Evolutionary conservation across 306 rosid species (phyloP), one percentile per base, ranked within the genome.

Genomic region (Cyamopsis tetragonoloba): DNA sequence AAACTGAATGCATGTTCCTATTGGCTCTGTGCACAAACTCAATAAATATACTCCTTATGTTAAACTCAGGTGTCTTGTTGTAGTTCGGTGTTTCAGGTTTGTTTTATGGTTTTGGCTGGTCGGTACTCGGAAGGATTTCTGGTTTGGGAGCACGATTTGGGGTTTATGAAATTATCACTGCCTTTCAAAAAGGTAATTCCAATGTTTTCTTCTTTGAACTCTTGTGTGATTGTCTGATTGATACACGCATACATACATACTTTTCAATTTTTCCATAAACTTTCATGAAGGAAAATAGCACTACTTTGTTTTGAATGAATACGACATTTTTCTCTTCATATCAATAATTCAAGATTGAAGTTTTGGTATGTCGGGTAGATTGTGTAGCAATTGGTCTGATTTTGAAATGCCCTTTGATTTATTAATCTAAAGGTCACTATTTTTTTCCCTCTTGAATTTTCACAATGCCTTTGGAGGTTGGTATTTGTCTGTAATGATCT

Each of bases 81-180:
- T 20, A 15, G 69, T 57, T 74, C 71, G 49, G 54, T 59, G 14
- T 75, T 75, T 71, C 69, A 93, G 99, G 96, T 67, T 61, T 93
- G 57, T 90, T 77, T 56, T 75, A 67, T 64, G 99, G 99, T 31
- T 80, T 83, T 73, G 79, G 93, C 34, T 90, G 90, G 97, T 79
- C 77, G 79, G 90, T 87, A 41, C 66, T 26, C 5, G 97, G 96
- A 74, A 93, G 95, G 81, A 54, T 78, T 77, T 83, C 88, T 13
- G 95, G 99, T 46, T 22, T 88, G n/a, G 99, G 95, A 81, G 81
- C 90, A 53, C 86, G 97, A 54, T 93, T 86, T 80, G 99, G 95
- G 71, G 84, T 81, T 71, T 90, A 90, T 15, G 99, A 93, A 80
- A 82, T 93, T 48, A 63, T 93, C 80, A 80, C 97, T 2, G 91